A percentile compares a stretch with the other conserved stretches of the same genome.
Evolutionary conservation across 2,329 filamentous ascomycete species (phyloP).

Genomic region (Fusarium annulatum): DNA sequence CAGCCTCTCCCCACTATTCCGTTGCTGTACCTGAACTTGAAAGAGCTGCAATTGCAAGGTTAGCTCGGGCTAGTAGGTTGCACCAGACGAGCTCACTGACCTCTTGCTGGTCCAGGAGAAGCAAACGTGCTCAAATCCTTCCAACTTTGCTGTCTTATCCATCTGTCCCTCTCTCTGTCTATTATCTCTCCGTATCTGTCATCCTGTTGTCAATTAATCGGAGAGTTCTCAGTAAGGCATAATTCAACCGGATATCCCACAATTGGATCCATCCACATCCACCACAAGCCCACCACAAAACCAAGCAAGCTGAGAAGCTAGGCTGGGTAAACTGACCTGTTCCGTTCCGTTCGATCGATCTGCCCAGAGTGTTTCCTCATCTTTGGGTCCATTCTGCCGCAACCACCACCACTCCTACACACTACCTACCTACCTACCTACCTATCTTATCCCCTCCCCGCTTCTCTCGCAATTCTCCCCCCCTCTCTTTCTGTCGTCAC

Average conservation of each 20-base stretch:
- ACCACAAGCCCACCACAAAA: slow-evolving; percentile 25
- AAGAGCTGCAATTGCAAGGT: slow-evolving; percentile 37
- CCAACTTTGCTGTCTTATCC: slow-evolving; percentile 21
- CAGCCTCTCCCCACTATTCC: slow-evolving; percentile 31
- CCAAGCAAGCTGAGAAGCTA: slow-evolving; percentile 21
- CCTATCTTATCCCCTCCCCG: slow-evolving; percentile 32
- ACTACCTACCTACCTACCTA: not conserved
- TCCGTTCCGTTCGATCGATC: slow-evolving; percentile 40
- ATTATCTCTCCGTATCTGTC: not conserved
- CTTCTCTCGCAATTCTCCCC: slow-evolving; percentile 20
- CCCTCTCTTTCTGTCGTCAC: slow-evolving; percentile 35
- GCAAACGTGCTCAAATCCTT: slow-evolving; percentile 37
- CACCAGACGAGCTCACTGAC: slow-evolving; percentile 41
- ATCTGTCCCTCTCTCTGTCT: not conserved
- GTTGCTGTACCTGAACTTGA: slow-evolving; percentile 34
- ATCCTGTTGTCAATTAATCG: slow-evolving; percentile 3
- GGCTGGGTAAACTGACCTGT: slow-evolving; percentile 19
- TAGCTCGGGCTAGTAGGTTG: slow-evolving; percentile 27
- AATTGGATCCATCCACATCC: slow-evolving; percentile 21
- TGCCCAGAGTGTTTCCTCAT: slow-evolving; percentile 37
- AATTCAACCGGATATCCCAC: slow-evolving; percentile 2
- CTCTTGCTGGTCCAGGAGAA: slow-evolving; percentile 31
- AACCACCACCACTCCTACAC: slow-evolving; percentile 20
- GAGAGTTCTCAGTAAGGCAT: not conserved
- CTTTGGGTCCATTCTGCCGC: slow-evolving; percentile 29